A percentile compares a stretch with the other conserved stretches of the same genome.
These are phyloP conservation scores for Eutrema salsugineum DNA, from an alignment of 441 rosid species.

Conservation along the genomic window DNA sequence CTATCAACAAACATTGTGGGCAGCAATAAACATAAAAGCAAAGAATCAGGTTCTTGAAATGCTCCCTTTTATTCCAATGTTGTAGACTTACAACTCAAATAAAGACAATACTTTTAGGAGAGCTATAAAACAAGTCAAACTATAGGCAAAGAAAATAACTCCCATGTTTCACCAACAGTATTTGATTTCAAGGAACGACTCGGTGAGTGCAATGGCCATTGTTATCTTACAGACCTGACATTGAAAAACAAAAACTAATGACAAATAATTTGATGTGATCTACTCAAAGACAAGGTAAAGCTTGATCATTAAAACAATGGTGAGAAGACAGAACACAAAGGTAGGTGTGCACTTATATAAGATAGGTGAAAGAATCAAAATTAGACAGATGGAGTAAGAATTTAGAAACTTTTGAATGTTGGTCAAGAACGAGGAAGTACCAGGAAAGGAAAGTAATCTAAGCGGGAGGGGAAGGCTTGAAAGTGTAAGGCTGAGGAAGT, in stretches of 20 bases:
- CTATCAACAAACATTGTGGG: conserved; percentile 3
- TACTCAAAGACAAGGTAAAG: background rate
- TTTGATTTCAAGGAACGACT: background rate
- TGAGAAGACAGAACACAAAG: background rate
- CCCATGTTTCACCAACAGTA: background rate
- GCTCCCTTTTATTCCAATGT: background rate
- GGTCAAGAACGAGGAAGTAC: background rate
- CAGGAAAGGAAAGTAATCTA: background rate
- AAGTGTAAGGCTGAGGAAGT: conserved; percentile 77
- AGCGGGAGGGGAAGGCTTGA: conserved; percentile 44
- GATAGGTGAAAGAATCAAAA: background rate
- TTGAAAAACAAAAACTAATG: conserved; percentile 19
- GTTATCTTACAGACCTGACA: conserved; percentile 34
- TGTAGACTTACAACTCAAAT: background rate
- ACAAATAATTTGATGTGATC: background rate
- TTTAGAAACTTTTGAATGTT: background rate
- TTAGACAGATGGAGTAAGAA: background rate
- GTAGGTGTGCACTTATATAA: background rate
- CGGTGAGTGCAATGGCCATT: background rate
- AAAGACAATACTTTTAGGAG: background rate
- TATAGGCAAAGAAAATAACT: background rate
- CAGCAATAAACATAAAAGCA: background rate
- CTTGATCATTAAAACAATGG: background rate
- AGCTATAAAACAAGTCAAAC: conserved; percentile 4
- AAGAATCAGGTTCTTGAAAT: background rate